phyloP scores from a whole-genome alignment of 805 yeast genomes.

The Starmerella sirachaensis region DNA sequence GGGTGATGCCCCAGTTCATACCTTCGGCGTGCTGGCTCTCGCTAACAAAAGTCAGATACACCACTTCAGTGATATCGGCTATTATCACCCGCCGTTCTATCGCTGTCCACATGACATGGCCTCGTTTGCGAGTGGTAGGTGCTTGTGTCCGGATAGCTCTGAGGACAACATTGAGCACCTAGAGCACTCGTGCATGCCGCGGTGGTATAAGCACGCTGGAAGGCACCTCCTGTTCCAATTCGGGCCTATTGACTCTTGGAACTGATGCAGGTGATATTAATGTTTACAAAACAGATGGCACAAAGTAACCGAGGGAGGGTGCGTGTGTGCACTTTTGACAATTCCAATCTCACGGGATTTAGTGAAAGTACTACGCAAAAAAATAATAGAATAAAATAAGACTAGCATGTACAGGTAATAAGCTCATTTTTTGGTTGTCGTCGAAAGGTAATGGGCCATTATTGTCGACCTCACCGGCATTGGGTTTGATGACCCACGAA shows the following conservation, averaged over 20 bases:
- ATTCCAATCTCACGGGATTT: no score
- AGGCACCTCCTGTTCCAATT: constrained; percentile 24
- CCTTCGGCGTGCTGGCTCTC: constrained; percentile 52
- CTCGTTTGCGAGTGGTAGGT: constrained; percentile 27
- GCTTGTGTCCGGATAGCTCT: constrained; percentile 28
- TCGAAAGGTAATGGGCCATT: no score
- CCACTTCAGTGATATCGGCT: constrained; percentile 75
- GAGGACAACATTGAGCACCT: constrained; percentile 28
- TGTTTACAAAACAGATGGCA: neutral
- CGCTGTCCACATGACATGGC: constrained; percentile 32
- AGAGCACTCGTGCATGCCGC: constrained; percentile 29
- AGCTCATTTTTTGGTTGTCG: no score
- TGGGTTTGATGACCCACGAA: no score
- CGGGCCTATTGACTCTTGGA: constrained; percentile 8
- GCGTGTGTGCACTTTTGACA: no score
- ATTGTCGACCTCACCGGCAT: no score
- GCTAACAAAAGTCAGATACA: constrained; percentile 50
- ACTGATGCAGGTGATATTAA: constrained; percentile 2
- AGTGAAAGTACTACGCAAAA: no score
- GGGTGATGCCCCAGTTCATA: constrained; percentile 93
- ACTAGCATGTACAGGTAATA: no score
- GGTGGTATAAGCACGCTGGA: constrained; percentile 31
- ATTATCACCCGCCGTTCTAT: constrained; percentile 56
- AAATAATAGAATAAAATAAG: no score
- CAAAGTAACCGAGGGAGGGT: no score